phyloP scores from a whole-genome alignment of 2,329 filamentous ascomycete genomes.

The Plenodomus lindquistii region DNA sequence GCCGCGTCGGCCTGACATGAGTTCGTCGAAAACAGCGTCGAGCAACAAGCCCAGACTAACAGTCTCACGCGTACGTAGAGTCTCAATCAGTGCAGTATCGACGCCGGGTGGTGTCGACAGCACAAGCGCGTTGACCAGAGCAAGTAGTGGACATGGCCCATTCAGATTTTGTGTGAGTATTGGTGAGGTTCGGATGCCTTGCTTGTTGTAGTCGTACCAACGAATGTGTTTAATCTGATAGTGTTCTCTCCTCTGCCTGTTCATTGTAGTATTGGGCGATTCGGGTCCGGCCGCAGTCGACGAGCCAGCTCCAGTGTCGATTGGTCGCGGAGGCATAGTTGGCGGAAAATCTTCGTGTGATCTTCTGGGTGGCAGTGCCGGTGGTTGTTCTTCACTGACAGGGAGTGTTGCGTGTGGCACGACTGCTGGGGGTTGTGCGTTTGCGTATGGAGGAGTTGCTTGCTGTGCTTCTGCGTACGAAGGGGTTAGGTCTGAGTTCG shows the following conservation, averaged over 20 bases:
- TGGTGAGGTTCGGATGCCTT: constrained; percentile 74
- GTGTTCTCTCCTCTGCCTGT: constrained; percentile 67
- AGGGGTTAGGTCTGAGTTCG: background rate
- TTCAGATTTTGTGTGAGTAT: constrained; percentile 93
- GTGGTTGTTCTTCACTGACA: constrained; percentile 28
- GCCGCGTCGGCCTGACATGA: constrained; percentile 76
- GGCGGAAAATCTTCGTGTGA: constrained; percentile 40
- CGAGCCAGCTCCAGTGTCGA: constrained; percentile 25
- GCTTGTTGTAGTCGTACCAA: constrained; percentile 71
- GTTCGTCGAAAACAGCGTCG: constrained; percentile 88
- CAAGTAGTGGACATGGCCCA: constrained; percentile 89
- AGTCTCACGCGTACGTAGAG: constrained; percentile 78
- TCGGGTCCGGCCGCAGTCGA: constrained; percentile 34
- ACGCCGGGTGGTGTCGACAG: constrained; percentile 73
- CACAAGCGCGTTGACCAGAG: constrained; percentile 88
- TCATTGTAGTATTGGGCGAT: constrained; percentile 46
- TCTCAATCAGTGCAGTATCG: constrained; percentile 74
- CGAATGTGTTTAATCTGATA: constrained; percentile 92
- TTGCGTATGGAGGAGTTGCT: constrained; percentile 2
- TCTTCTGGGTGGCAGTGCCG: constrained; percentile 37
- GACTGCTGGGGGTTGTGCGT: constrained; percentile 2
- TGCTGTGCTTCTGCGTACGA: background rate
- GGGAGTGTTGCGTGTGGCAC: background rate
- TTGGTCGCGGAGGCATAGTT: constrained; percentile 39
- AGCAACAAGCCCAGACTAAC: constrained; percentile 84